Evolutionary conservation across 805 yeast genomes (phyloP), one percentile per base, ranked within the genome.

Genomic region (Saccharomycopsis sp.): DNA sequence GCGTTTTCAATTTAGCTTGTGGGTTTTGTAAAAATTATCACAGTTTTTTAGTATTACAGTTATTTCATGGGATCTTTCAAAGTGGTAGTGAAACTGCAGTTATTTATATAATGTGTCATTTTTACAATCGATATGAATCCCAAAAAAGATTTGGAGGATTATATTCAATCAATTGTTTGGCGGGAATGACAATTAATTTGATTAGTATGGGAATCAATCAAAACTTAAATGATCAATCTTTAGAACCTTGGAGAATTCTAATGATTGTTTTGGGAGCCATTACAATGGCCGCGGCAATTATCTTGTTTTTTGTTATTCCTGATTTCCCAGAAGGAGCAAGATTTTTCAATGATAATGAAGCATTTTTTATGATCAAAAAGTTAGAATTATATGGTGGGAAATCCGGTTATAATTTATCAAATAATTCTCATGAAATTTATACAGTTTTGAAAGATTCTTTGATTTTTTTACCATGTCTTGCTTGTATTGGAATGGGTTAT

Each of bases 111-210:
- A 62, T 80, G 51, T 66, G 81, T 27, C 73, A 74, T 57, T 80
- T 76, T 62, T 80, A 80, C 58, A 62, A 72, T 29, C 68, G 77
- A 40, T 57, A 58, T n/a, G 88, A 80, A 56, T 70, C 85, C 9
- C 84, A 78, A 59, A 70, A 74, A 53, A 61, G 89, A 39, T 79
- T 76, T 56, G 69, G 80, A 23, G 70, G 74, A 40, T 79, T 81
- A 58, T 79, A 39, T 26, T 64, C 79, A 21, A 74, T 79, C 34
- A 77, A 86, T 3, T 72, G 80, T 46, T 64, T 81, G 42, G 83
- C 87, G 1, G 88, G 89, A 54, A 85, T 84, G 21, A 79, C 81
- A 48, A 78, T 80, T 48, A 85, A 87, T 8, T 74, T 70, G 49
- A 74, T 72, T 44, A 70, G 76, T 44, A 58, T 71, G 50, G 74